Percentiles rank a stretch among this genome's conserved stretches.
Conservation (phyloP, 2,329 filamentous ascomycete species). For the Dothideomycetes sp. region DNA sequence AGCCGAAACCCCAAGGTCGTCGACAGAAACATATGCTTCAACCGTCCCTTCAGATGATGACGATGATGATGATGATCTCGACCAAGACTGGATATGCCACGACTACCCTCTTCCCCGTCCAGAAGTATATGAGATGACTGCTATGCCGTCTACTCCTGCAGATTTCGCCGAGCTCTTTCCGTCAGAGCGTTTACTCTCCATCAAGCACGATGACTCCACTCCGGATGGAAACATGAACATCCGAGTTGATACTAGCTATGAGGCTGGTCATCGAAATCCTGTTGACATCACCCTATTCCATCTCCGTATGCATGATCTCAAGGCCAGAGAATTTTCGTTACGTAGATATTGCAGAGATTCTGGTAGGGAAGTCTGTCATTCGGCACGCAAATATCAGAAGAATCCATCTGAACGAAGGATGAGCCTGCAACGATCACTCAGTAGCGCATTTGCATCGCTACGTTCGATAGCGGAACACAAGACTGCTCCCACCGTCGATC, state of each 20-base stretch:
- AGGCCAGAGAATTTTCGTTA: conserved; percentile 77
- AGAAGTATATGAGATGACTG: conserved; percentile 54
- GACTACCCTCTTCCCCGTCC: conserved; percentile 53
- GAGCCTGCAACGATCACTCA: conserved; percentile 49
- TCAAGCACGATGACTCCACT: conserved; percentile 85
- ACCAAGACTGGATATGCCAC: no score
- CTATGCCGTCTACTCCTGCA: conserved; percentile 67
- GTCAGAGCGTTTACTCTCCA: conserved; percentile 67
- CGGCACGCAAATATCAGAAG: conserved; percentile 60
- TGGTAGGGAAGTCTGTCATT: conserved; percentile 84
- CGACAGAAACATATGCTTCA: conserved; percentile 73
- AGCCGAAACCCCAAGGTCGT: conserved; percentile 43
- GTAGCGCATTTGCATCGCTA: conserved; percentile 48
- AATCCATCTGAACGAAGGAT: conserved; percentile 42
- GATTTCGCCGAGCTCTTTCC: conserved; percentile 83
- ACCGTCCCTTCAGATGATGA: conserved; percentile 52
- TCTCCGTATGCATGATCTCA: conserved; percentile 86
- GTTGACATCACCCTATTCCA: conserved; percentile 76
- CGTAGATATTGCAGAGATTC: conserved; percentile 88
- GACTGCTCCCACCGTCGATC: conserved; percentile 28
- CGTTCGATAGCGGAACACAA: conserved; percentile 47
- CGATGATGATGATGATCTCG: conserved; percentile 40
- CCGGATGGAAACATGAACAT: conserved; percentile 95
- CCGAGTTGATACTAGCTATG: conserved; percentile 69
- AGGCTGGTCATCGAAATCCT: conserved; percentile 22